Conservation (phyloP, 345 rosid species). For the Salix dunnii region DNA sequence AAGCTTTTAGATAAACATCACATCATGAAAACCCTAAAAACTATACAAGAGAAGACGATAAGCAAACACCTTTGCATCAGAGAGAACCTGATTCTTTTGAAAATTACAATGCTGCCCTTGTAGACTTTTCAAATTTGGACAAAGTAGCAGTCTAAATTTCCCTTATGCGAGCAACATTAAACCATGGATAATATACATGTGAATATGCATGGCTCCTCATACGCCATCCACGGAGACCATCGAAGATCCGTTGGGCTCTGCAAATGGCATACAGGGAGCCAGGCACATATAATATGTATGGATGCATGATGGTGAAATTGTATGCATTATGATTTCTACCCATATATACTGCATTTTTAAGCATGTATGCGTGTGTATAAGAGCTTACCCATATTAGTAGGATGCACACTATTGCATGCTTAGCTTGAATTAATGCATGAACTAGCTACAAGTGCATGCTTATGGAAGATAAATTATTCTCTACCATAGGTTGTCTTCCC, state of each 20-base stretch:
- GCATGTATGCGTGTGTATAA: neutral
- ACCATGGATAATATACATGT: neutral
- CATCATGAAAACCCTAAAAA: slow-evolving; percentile 25
- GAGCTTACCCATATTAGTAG: neutral
- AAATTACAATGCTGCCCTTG: slow-evolving; percentile 31
- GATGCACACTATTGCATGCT: neutral
- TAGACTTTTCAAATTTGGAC: neutral
- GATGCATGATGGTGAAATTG: neutral
- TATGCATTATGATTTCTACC: neutral
- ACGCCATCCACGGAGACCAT: slow-evolving; percentile 93
- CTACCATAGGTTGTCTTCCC: neutral
- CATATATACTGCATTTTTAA: neutral
- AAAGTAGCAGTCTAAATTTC: neutral
- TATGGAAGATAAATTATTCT: neutral
- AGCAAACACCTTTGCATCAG: slow-evolving; percentile 1
- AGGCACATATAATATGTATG: slow-evolving; percentile 52
- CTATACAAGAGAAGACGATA: neutral
- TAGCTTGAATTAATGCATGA: neutral
- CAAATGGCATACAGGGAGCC: slow-evolving; percentile 99
- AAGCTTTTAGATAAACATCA: slow-evolving; percentile 4
- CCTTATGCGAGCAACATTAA: slow-evolving; percentile 8
- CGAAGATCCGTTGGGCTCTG: slow-evolving; percentile 57
- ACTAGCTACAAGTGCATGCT: neutral
- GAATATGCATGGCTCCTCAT: slow-evolving; percentile 98
- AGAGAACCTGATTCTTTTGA: slow-evolving; percentile 2